These are phyloP conservation scores for Dryas alaskensis DNA, from an alignment of 306 rosid species.

Conservation along the genomic window DNA sequence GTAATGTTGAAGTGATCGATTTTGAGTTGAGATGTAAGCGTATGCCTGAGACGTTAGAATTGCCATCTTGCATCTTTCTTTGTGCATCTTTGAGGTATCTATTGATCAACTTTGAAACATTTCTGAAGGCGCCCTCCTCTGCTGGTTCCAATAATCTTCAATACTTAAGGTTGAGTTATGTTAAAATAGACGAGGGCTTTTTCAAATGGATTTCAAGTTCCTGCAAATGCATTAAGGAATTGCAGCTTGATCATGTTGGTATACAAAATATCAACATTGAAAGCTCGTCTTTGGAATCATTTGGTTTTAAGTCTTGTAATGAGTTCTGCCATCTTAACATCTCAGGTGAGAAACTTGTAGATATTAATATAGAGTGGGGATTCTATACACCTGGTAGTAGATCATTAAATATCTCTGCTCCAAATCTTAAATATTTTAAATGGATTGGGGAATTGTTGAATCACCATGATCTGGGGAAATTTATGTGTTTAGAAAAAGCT, in stretches of 20 bases:
- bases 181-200: not conserved
- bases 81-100: slow-evolving; percentile 8
- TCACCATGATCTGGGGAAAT: not conserved
- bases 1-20: slow-evolving; percentile 11
- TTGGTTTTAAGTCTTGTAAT: not conserved
- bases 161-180: not conserved
- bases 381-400: not conserved
- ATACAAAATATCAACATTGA: not conserved
- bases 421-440: not conserved
- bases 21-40: not conserved
- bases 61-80: not conserved
- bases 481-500: not conserved
- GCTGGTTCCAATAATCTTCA: not conserved
- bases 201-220: not conserved
- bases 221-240: not conserved
- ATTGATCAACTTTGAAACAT: not conserved
- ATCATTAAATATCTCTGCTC: not conserved
- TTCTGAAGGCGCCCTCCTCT: not conserved
- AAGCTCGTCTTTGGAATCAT: not conserved
- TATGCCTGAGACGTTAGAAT: not conserved
- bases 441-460: not conserved
- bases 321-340: not conserved
- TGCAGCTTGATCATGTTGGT: not conserved
- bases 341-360: not conserved
- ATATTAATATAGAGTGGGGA: not conserved